Percentiles rank a stretch among this genome's conserved stretches.
Conservation (phyloP, 2,329 filamentous ascomycete genomes). For the Fusarium sp. region DNA sequence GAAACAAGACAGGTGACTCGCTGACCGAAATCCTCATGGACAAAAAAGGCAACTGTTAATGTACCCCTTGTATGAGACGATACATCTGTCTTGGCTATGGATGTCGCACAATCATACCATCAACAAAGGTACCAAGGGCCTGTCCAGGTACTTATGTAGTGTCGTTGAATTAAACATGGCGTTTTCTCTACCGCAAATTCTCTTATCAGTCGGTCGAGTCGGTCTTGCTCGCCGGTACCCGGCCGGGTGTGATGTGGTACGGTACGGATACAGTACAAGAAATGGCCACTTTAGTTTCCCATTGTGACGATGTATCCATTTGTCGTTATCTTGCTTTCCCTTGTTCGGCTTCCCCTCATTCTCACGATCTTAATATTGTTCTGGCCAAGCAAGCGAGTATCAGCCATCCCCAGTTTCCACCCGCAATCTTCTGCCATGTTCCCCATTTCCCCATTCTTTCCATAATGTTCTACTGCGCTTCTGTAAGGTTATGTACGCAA, state of each 20-base stretch:
- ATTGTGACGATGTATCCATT: slow-evolving; percentile 35
- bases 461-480: slow-evolving; percentile 25
- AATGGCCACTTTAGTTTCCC: slow-evolving; percentile 38
- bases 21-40: slow-evolving; percentile 28
- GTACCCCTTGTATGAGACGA: slow-evolving; percentile 23
- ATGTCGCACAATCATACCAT: background rate
- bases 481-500: background rate
- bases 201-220: slow-evolving; percentile 45
- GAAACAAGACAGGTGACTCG: slow-evolving; percentile 33
- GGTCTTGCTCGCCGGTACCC: slow-evolving; percentile 23
- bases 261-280: background rate
- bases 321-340: slow-evolving; percentile 36
- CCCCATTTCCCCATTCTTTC: slow-evolving; percentile 42
- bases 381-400: slow-evolving; percentile 9
- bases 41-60: slow-evolving; percentile 33
- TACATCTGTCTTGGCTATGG: slow-evolving; percentile 25
- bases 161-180: slow-evolving; percentile 35
- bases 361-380: slow-evolving; percentile 3
- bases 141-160: slow-evolving; percentile 24
- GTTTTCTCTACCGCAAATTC: slow-evolving; percentile 21
- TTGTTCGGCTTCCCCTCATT: slow-evolving; percentile 28
- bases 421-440: slow-evolving; percentile 28
- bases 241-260: slow-evolving; percentile 7
- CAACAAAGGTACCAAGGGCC: slow-evolving; percentile 22
- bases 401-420: slow-evolving; percentile 31